Evolutionary conservation across 106 monocot genomes (phyloP).

Genomic region (Dactylorhiza incarnata): DNA sequence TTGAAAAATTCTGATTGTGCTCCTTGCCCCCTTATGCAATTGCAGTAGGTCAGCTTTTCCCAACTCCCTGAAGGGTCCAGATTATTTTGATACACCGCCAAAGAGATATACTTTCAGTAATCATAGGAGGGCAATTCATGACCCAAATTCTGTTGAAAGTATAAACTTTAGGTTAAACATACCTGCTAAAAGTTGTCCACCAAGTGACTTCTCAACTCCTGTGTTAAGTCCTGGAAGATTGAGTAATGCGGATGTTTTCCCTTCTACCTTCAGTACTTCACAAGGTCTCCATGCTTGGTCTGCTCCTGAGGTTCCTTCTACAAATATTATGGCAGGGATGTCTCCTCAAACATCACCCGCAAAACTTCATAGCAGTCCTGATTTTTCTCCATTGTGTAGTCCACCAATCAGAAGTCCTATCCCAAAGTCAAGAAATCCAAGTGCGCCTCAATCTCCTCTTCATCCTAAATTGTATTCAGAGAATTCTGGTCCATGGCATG

Average conservation of each 20-base stretch:
- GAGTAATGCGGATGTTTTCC: constrained; percentile 37
- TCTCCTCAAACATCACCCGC: constrained; percentile 33
- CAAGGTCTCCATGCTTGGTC: constrained; percentile 37
- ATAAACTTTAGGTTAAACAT: constrained; percentile 37
- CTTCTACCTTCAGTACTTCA: constrained; percentile 18
- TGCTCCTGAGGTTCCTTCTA: constrained; percentile 31
- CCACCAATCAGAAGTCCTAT: constrained; percentile 39
- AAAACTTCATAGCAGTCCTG: constrained; percentile 36
- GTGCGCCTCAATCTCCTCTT: constrained; percentile 63
- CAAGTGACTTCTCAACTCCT: constrained; percentile 76
- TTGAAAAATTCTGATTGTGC: neutral
- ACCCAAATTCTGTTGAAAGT: constrained; percentile 32
- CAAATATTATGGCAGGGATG: constrained; percentile 25
- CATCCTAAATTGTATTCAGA: constrained; percentile 52
- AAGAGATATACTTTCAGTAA: constrained; percentile 22
- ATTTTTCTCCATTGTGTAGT: constrained; percentile 32
- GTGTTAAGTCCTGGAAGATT: constrained; percentile 52
- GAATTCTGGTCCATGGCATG: constrained; percentile 24
- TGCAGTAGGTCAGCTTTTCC: constrained; percentile 26
- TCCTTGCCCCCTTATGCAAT: neutral
- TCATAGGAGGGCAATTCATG: constrained; percentile 24
- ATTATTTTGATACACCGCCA: constrained; percentile 17
- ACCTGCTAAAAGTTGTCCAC: constrained; percentile 79
- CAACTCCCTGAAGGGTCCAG: constrained; percentile 24
- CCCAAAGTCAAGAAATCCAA: constrained; percentile 43